These are phyloP conservation scores for Saccharum spontaneum DNA, from an alignment of 176 grass and related monocot genomes.

Conservation along the genomic window DNA sequence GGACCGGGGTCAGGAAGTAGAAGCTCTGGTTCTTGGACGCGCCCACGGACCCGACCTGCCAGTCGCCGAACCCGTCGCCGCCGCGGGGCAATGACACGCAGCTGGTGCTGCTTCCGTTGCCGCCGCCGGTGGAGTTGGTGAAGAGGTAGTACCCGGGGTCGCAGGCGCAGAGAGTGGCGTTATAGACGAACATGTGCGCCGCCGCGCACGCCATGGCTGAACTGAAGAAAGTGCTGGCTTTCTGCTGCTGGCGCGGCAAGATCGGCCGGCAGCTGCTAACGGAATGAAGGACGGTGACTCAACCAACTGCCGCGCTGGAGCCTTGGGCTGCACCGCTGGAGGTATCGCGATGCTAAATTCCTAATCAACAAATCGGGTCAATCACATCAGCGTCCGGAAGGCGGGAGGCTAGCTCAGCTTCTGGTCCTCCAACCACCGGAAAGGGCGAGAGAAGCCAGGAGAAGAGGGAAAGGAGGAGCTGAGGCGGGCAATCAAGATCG, in stretches of 20 bases:
- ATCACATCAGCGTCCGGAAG: not conserved
- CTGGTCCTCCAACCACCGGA: not conserved
- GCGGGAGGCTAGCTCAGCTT: not conserved
- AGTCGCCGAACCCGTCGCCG: slow-evolving; percentile 40
- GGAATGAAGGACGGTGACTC: not conserved
- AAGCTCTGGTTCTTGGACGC: slow-evolving; percentile 46
- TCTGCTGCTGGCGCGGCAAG: not conserved
- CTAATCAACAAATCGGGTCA: too few relatives aligned
- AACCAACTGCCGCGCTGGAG: not conserved
- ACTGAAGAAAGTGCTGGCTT: not conserved
- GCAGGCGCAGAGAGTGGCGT: slow-evolving; percentile 73
- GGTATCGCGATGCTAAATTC: not conserved
- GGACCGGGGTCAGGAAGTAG: slow-evolving; percentile 68
- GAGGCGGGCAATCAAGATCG: not conserved
- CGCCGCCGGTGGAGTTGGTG: slow-evolving; percentile 21
- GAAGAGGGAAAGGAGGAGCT: not conserved
- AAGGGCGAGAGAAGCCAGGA: not conserved
- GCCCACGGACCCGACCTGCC: slow-evolving; percentile 67
- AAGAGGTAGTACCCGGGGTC: slow-evolving; percentile 67
- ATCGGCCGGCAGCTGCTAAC: not conserved
- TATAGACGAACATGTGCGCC: slow-evolving; percentile 67
- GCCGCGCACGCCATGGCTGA: slow-evolving; percentile 52
- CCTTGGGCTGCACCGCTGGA: not conserved
- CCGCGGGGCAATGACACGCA: slow-evolving; percentile 31
- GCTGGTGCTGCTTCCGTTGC: slow-evolving; percentile 8